A percentile compares a stretch with the other conserved stretches of the same genome.
Evolutionary conservation across 176 grass and related monocot species (phyloP).

Genomic region (Aegilops bicornis): DNA sequence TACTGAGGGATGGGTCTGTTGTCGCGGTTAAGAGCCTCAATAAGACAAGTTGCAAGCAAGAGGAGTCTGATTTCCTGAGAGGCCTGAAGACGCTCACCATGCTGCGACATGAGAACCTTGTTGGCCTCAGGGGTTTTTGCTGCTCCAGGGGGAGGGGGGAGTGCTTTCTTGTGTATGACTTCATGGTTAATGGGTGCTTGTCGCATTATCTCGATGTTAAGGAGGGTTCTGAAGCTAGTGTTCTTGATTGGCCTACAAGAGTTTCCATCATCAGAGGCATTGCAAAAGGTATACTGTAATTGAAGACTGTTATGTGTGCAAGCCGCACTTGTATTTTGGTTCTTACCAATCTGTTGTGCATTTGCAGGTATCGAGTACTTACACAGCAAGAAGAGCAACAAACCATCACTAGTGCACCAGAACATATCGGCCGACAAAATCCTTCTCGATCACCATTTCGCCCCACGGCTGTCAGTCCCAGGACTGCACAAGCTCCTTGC

Average conservation of each 20-base stretch:
- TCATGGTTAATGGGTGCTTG: constrained; percentile 69
- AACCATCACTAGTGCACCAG: constrained; percentile 79
- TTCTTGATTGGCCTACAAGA: constrained; percentile 87
- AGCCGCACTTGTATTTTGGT: neutral
- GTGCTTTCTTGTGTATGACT: constrained; percentile 91
- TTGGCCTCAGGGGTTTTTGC: constrained; percentile 81
- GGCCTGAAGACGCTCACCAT: constrained; percentile 76
- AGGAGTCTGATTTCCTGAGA: constrained; percentile 88
- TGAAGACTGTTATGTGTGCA: neutral
- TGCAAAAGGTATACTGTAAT: constrained; percentile 56
- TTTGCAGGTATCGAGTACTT: constrained; percentile 82
- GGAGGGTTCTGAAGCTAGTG: constrained; percentile 22
- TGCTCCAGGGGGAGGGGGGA: constrained; percentile 86
- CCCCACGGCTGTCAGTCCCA: constrained; percentile 46
- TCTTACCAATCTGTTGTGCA: neutral
- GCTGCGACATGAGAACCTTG: constrained; percentile 81
- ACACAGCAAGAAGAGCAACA: constrained; percentile 64
- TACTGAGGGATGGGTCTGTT: constrained; percentile 68
- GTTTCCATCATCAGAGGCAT: constrained; percentile 85
- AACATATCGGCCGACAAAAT: constrained; percentile 91
- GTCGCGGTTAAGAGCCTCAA: constrained; percentile 88
- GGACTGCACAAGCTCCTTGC: constrained; percentile 92
- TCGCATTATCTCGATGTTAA: constrained; percentile 62
- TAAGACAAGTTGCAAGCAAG: constrained; percentile 93
- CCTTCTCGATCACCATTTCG: constrained; percentile 72